Evolutionary conservation across 2,329 filamentous ascomycete species (phyloP).

Genomic region (Fusarium drepaniforme): DNA sequence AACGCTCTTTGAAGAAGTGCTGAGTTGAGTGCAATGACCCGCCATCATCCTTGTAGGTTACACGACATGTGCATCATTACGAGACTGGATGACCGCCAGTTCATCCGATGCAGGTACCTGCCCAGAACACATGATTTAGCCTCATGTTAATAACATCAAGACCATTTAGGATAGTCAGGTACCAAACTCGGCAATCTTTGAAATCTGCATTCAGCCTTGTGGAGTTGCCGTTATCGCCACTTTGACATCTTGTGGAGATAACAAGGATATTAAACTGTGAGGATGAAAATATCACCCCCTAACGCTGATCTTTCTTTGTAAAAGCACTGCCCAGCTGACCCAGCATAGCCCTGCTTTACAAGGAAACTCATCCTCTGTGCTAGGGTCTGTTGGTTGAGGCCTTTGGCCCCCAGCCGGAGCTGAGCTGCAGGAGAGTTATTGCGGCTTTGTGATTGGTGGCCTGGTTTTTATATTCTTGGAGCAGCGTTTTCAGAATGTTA

Average conservation of each 20-base stretch:
- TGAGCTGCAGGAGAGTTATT: not conserved
- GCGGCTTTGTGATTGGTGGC: not conserved
- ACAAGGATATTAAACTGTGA: not conserved
- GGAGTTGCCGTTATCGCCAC: not conserved
- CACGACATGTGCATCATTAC: not conserved
- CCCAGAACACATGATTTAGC: not conserved
- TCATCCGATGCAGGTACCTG: not conserved
- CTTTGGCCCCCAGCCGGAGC: not conserved
- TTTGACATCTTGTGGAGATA: not conserved
- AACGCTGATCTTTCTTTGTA: not conserved
- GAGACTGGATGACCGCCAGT: not conserved
- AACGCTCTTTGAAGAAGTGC: not conserved
- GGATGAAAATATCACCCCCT: not conserved
- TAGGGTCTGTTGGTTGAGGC: not conserved
- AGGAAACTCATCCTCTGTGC: not conserved
- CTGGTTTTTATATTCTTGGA: not conserved
- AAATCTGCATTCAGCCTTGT: slow-evolving; percentile 1
- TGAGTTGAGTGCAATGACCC: not conserved
- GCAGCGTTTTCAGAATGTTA: not conserved
- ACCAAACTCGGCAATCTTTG: not conserved
- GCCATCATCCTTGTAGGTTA: not conserved
- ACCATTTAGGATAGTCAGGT: not conserved
- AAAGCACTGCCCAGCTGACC: not conserved
- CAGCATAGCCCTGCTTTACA: not conserved
- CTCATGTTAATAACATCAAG: not conserved